These are phyloP conservation scores for Populus davidiana DNA, from an alignment of 345 rosid species.

Conservation along the genomic window DNA sequence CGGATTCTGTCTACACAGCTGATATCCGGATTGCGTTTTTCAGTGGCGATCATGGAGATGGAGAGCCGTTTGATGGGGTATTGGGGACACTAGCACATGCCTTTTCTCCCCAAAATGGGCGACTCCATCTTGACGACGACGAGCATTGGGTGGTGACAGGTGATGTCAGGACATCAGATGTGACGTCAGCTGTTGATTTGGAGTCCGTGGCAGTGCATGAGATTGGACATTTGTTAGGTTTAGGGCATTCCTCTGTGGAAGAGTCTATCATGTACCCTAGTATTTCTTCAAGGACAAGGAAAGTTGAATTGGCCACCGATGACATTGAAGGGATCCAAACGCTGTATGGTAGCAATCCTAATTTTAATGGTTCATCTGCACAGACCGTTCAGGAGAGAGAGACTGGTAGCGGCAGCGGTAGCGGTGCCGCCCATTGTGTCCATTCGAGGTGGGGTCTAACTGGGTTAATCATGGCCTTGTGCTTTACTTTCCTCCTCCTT, in stretches of 20 bases:
- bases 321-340: constrained; percentile 67
- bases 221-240: constrained; percentile 87
- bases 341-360: constrained; percentile 81
- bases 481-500: constrained; percentile 28
- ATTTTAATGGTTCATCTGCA: constrained; percentile 43
- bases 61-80: constrained; percentile 86
- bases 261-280: constrained; percentile 82
- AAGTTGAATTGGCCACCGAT: constrained; percentile 54
- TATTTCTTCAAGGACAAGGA: constrained; percentile 57
- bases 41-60: constrained; percentile 86
- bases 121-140: constrained; percentile 64
- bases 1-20: constrained; percentile 27
- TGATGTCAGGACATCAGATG: constrained; percentile 24
- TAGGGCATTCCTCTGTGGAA: constrained; percentile 84
- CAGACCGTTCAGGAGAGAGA: constrained; percentile 42
- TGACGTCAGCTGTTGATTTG: constrained; percentile 60
- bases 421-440: constrained; percentile 27
- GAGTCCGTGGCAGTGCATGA: constrained; percentile 95
- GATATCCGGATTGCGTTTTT: constrained; percentile 72
- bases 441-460: constrained; percentile 22
- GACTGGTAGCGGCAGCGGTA: background rate
- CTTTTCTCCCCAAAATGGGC: constrained; percentile 80
- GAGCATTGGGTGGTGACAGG: constrained; percentile 76
- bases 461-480: constrained; percentile 33
- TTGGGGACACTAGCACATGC: constrained; percentile 91